Base-by-base conservation (phyloP, 1,139 yeast species). In the Saccharomyces hybrid region DNA sequence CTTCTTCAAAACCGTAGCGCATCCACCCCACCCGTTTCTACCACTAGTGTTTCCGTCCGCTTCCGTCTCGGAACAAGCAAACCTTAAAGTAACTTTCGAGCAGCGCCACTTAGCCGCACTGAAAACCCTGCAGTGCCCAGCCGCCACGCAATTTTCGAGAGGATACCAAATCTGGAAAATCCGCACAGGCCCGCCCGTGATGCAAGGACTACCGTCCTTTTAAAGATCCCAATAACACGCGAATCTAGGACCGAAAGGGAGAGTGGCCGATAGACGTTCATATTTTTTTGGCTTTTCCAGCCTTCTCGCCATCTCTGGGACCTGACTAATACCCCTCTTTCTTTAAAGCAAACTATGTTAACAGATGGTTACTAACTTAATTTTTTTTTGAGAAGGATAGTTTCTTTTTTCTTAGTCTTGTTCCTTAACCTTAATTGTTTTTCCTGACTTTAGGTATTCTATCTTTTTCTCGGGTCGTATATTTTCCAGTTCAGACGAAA, bases 381-480 rank as follows among this genome's bases (percentile, higher is more conserved):
- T 2, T 9, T 5, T 16, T 16, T 19, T 21, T 4, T 12, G 12
- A 38, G 11, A 38, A 38, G 19, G 4, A 38, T 12, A 19, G 19
- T 9, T 14, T 16, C 44, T 9, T 8, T 16, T 38, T 38, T 24
- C 6, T 16, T 38, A 38, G 24, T 11, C 44, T 38, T 8, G 44
- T 16, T 38, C 21, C 7, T 12, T 21, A 38, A 38, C 44, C 9
- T 16, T 38, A 38, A 38, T 38, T 9, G 19, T 16, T 16, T 24
- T 38, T 9, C 24, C 24, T 16, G 21, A 4, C 19, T 38, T 38
- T 19, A 38, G 19, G 24, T 16, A 38, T 12, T 16, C 44, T 38
- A 8, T 38, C 44, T 38, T 38, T 38, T 38, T 38, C 24, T 38
- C 44, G 44, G 44, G 44, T 38, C 44, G 44, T 38, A 38, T 38